Evolutionary conservation across 2,329 filamentous ascomycete genomes (phyloP), one percentile per base, ranked within the genome.

Genomic region (Fusarium sp.): DNA sequence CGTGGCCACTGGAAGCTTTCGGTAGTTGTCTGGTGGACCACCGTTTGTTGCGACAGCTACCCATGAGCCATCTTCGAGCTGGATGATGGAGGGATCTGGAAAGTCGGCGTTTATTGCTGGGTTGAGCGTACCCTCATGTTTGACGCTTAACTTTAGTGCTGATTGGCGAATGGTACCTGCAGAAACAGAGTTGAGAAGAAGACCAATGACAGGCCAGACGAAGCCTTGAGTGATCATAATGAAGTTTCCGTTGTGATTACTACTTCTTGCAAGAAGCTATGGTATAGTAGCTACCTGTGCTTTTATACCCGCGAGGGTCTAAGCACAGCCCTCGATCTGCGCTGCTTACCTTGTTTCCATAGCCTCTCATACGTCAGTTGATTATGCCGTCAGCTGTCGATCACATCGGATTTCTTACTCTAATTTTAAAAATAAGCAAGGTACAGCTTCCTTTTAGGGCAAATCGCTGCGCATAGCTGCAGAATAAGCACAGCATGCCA

Each of bases 11-110:
- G 64, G 67, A 5, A 69, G 30, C 3, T 56, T 69, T 38, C 58
- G 4, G 25, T 61, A 61, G 11, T 53, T 57, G 0, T 40, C 64
- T 2, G 15, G 12, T 2, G 52, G 25, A 2, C 52, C 60, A 2
- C 60, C 52, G 6, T 69, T 68, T 21, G 67, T 69, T 15, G 64
- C 67, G 13, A 69, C 58, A 3, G 67, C 64, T 23, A 69, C 40
- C 67, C 67, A 69, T 5, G 67, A 69, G 1, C 67, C 67, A 23
- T 69, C 67, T 19, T 64, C 49, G 4, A 63, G 12, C 18, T 69
- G 67, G 0, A 57, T 44, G 6, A 69, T 69, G 2, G 64, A 63
- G 5, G 67, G 67, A 25, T 69, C 67, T 7, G 67, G 67, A 12
- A 69, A 69, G 18, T 69, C 64, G 30, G 66, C 32, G 25, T 69